Base-by-base conservation (phyloP, 495 filamentous ascomycete genomes). In the Podospora anserina region DNA sequence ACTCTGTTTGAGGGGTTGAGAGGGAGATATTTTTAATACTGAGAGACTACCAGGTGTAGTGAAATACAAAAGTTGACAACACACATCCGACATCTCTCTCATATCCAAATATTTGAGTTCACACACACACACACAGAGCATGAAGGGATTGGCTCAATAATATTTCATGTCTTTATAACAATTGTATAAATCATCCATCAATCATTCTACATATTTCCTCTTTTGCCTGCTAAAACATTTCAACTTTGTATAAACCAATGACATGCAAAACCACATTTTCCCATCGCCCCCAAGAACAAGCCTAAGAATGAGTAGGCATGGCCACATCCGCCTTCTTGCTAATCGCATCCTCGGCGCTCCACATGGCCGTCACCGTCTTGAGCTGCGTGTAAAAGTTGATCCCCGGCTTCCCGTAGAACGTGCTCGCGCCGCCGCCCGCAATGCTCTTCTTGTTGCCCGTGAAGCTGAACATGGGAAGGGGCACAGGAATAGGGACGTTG, bases 371-470 rank as follows among this genome's bases (percentile, higher is more conserved):
- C 63, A 99, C 94, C 23, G 95, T 99, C 89, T 99, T 97, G 74
- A 89, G 85, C 84, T 98, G 95, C 16, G 95, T 99, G 76, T 96
- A 99, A 78, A 99, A 99, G 67, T 90, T 88, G 72, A 99, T 72
- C 4, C 94, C 95, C 18, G 92, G 90, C 79, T 92, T 91, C 64
- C 95, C 95, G 75, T 99, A 99, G 76, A 99, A 99, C 11, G 92
- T 94, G 80, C 89, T 97, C 54, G 91, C 93, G 66, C 95, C 94
- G 26, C 94, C 93, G 54, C 95, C 95, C 0, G 95, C 95, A 61
- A 99, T 85, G 76, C 90, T 94, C 84, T 90, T 93, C 89, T 99
- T 99, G 81, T 98, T 99, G 64, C 95, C 95, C 20, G 95, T 99
- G 82, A 99, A 99, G 64, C 88, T 91, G 82, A 97, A 99, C 91